A percentile compares a stretch with the other conserved stretches of the same genome.
Conservation (phyloP, 2,329 filamentous ascomycete genomes). For the Trichoderma breve region DNA sequence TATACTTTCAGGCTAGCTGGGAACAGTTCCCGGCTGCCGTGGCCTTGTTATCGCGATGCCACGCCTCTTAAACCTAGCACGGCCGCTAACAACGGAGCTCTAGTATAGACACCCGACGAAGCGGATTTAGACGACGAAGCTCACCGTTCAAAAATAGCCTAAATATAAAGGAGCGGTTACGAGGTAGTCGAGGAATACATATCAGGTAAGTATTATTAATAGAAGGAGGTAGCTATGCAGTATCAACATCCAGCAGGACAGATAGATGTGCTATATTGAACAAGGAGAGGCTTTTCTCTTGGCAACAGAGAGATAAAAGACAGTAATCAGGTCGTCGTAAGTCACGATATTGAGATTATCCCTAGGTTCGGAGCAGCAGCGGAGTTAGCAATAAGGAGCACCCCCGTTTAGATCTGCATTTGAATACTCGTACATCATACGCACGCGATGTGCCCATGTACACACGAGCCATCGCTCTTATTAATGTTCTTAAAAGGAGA, state of each 20-base stretch:
- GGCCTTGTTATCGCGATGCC: not conserved
- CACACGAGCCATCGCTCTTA: not conserved
- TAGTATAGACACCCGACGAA: not conserved
- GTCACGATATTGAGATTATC: not conserved
- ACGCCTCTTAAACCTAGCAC: not conserved
- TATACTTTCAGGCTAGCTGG: not conserved
- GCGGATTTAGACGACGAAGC: not conserved
- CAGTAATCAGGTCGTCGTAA: not conserved
- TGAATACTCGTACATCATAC: not conserved
- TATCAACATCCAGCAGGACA: not conserved
- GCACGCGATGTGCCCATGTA: not conserved
- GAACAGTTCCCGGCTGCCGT: not conserved
- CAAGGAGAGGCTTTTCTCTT: not conserved
- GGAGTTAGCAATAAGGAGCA: not conserved
- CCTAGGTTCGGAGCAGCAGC: not conserved
- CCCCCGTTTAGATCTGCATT: not conserved
- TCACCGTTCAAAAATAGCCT: not conserved
- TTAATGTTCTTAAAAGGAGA: not conserved
- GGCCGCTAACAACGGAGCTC: conserved; percentile 14
- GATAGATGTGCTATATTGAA: not conserved
- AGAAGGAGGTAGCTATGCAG: not conserved
- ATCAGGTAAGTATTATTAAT: not conserved
- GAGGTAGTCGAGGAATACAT: not conserved
- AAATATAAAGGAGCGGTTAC: not conserved
- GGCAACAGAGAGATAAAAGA: not conserved